Base-by-base conservation (phyloP, 2,329 filamentous ascomycete genomes). In the Aspergillus carbonarius region DNA sequence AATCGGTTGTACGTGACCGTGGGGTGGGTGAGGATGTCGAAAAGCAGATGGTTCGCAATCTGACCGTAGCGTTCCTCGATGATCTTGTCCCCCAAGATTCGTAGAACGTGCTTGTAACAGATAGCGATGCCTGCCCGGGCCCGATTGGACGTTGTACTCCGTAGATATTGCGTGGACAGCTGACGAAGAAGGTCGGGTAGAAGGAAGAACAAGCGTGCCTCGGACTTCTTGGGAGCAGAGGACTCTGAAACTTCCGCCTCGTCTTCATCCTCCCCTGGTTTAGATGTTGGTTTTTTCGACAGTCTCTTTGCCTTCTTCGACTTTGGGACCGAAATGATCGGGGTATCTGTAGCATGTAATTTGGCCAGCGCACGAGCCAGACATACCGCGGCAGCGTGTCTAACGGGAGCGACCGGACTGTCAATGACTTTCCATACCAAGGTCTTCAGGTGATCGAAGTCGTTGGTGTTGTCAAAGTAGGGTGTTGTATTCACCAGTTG, bases 371-470 rank as follows among this genome's bases (percentile, higher is more conserved):
- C 86, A 60, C 91, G 87, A 9, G 92, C 90, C 58, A 98, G 82
- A 71, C 91, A 93, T 56, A 92, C 90, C 6, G 92, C 93, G 3
- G 92, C 92, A 2, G 93, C 91, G 74, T 93, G 90, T 60, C 95
- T 85, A 53, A 96, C 91, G 27, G 88, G 83, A 0, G 87, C 78
- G 50, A 88, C 90, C 1, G 86, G 76, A 35, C 88, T 93, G 66
- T 99, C 95, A 60, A 96, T 88, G 0, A 89, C 85, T 75, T 96
- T 98, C 83, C 92, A 95, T 15, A 96, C 79, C 5, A 89, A 86
- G 34, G 84, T 85, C 74, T 93, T 92, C 18, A 98, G 77, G 72
- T 90, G 92, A 66, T 99, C 95, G 70, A 96, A 96, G 71, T 99
- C 95, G 72, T 83, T 88, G 13, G 89, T 86, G 69, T 96, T 96